Evolutionary conservation across 1,139 yeast species (phyloP).

Genomic region (Debaryomycetaceae sp.): DNA sequence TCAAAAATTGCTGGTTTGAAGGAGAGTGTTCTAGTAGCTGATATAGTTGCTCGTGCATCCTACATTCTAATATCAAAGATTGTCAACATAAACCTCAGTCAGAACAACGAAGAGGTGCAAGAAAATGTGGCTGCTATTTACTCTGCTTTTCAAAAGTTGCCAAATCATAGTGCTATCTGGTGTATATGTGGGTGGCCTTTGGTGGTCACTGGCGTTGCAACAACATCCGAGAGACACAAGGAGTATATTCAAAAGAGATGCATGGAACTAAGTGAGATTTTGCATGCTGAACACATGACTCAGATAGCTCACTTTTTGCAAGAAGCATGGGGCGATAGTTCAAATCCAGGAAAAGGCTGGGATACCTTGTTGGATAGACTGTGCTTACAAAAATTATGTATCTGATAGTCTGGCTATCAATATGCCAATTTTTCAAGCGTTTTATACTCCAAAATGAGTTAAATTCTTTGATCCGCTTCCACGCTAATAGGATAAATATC

Average conservation of each 20-base stretch:
- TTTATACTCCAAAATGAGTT: too few species aligned
- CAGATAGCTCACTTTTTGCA: slow-evolving; percentile 1
- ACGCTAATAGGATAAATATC: too few species aligned
- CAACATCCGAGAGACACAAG: neutral
- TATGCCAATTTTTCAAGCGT: neutral
- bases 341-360: neutral
- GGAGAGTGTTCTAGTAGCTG: slow-evolving; percentile 3
- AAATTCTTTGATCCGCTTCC: too few species aligned
- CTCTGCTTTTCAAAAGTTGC: neutral
- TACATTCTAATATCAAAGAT: slow-evolving; percentile 1
- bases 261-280: neutral
- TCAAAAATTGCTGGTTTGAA: neutral
- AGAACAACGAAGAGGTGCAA: neutral
- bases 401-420: neutral
- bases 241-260: slow-evolving; percentile 1
- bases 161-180: slow-evolving; percentile 1
- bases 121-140: slow-evolving; percentile 1
- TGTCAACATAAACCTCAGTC: neutral
- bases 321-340: slow-evolving; percentile 2
- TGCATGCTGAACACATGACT: slow-evolving; percentile 2
- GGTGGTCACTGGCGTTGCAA: slow-evolving; percentile 1
- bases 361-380: slow-evolving; percentile 2
- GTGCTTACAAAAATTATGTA: neutral
- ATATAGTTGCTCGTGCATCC: slow-evolving; percentile 2
- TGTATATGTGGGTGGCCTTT: slow-evolving; percentile 3